A percentile compares a stretch with the other conserved stretches of the same genome.
These are phyloP conservation scores for Medicago ruthenica DNA, from an alignment of 306 rosid species.

Conservation along the genomic window DNA sequence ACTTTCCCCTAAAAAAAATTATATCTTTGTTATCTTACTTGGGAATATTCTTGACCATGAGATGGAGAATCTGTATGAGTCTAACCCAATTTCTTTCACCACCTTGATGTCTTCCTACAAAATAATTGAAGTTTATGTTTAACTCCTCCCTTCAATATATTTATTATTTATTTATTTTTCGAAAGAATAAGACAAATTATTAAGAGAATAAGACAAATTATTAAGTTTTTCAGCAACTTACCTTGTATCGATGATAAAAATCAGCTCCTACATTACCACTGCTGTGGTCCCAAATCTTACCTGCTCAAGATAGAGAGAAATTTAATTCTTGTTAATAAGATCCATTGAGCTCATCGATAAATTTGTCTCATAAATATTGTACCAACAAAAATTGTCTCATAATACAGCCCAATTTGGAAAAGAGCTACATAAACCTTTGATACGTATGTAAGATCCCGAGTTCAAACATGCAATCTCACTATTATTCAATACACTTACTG, in stretches of 20 bases:
- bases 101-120: constrained; percentile 52
- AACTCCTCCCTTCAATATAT: neutral
- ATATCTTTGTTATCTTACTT: constrained; percentile 36
- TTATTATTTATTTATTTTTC: neutral
- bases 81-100: constrained; percentile 58
- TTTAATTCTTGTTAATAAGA: neutral
- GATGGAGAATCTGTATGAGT: constrained; percentile 63
- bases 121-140: neutral
- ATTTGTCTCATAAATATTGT: too few relatives aligned
- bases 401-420: too few relatives aligned
- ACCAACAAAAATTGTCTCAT: too few relatives aligned
- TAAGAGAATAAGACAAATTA: neutral
- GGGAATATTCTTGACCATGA: constrained; percentile 68
- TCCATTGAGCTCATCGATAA: neutral
- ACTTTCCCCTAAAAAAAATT: too few relatives aligned
- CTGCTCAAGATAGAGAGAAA: constrained; percentile 36
- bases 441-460: too few relatives aligned
- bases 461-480: too few relatives aligned
- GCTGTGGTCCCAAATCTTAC: constrained; percentile 55
- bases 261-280: constrained; percentile 42
- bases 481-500: too few relatives aligned
- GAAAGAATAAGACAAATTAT: neutral
- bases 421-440: too few relatives aligned
- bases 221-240: neutral
- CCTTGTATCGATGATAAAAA: constrained; percentile 56